phyloP scores from a whole-genome alignment of 176 grass and related monocot genomes.

The Juncus effusus region DNA sequence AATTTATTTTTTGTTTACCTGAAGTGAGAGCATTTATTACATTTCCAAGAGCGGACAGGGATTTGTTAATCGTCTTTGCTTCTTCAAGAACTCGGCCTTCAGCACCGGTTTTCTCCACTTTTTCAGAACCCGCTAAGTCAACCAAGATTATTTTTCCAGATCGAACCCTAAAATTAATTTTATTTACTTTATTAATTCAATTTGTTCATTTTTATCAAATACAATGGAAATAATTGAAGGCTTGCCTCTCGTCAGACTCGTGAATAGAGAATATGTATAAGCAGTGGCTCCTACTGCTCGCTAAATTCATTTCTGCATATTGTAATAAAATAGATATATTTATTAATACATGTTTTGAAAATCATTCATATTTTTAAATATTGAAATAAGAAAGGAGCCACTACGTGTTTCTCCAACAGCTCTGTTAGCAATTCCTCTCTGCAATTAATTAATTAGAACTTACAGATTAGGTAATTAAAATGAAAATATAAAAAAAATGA shows the following conservation, averaged over 20 bases:
- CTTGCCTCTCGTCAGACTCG: constrained; percentile 60
- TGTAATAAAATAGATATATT: constrained; percentile 2
- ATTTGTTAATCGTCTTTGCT: constrained; percentile 91
- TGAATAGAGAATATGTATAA: constrained; percentile 82
- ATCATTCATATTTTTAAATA: constrained; percentile 27
- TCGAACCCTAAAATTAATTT: constrained; percentile 43
- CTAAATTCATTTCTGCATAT: constrained; percentile 70
- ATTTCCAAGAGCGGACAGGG: constrained; percentile 80
- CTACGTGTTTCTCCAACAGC: constrained; percentile 94
- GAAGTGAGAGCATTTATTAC: constrained; percentile 86
- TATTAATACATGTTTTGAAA: background rate
- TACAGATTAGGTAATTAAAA: constrained; percentile 13
- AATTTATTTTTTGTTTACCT: constrained; percentile 41
- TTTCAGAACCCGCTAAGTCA: constrained; percentile 89
- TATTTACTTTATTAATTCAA: background rate
- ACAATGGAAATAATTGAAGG: background rate
- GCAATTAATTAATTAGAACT: constrained; percentile 28
- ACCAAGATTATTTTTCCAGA: constrained; percentile 81
- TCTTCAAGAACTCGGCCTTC: constrained; percentile 77
- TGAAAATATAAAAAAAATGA: constrained; percentile 1
- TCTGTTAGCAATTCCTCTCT: constrained; percentile 90
- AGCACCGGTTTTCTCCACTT: constrained; percentile 85
- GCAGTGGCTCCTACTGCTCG: constrained; percentile 89
- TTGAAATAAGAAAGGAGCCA: constrained; percentile 33
- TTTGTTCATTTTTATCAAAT: background rate